A percentile compares a stretch with the other conserved stretches of the same genome.
Conservation (phyloP, 352 stramenopile species). For the Phytophthora uliginosa region DNA sequence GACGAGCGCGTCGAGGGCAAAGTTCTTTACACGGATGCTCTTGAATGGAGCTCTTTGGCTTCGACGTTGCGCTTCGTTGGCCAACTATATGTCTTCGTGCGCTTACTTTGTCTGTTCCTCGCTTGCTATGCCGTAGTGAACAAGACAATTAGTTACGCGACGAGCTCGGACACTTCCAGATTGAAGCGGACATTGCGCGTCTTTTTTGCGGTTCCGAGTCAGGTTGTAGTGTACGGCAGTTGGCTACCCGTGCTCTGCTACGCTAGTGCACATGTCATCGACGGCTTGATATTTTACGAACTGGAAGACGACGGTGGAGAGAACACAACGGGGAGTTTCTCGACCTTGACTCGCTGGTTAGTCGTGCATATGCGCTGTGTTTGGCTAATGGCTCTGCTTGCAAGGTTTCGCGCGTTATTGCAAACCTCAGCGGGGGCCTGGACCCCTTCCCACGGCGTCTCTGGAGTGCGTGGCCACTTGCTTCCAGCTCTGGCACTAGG, state of each 20-base stretch:
- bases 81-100: slow-evolving; percentile 55
- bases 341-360: slow-evolving; percentile 45
- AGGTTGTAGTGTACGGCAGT: slow-evolving; percentile 65
- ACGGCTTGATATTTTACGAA: slow-evolving; percentile 62
- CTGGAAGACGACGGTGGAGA: slow-evolving; percentile 54
- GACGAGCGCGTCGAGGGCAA: slow-evolving; percentile 62
- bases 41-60: slow-evolving; percentile 63
- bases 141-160: slow-evolving; percentile 5
- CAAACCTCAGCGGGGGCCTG: slow-evolving; percentile 59
- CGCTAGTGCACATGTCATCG: slow-evolving; percentile 58
- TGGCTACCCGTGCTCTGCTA: slow-evolving; percentile 61
- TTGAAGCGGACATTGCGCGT: slow-evolving; percentile 38
- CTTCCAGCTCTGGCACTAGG: slow-evolving; percentile 45
- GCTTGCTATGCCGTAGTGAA: slow-evolving; percentile 43
- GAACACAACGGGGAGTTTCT: slow-evolving; percentile 44
- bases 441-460: slow-evolving; percentile 57
- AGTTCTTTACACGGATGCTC: slow-evolving; percentile 61
- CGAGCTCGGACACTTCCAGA: background rate
- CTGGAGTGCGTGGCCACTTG: slow-evolving; percentile 51
- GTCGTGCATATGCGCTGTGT: slow-evolving; percentile 62
- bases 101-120: slow-evolving; percentile 42
- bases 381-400: slow-evolving; percentile 57
- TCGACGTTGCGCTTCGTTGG: slow-evolving; percentile 54
- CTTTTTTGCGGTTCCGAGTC: slow-evolving; percentile 58
- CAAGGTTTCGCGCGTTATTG: slow-evolving; percentile 53